Evolutionary conservation across 2,329 filamentous ascomycete species (phyloP), one percentile per base, ranked within the genome.

Genomic region (Aspergillus fischeri): DNA sequence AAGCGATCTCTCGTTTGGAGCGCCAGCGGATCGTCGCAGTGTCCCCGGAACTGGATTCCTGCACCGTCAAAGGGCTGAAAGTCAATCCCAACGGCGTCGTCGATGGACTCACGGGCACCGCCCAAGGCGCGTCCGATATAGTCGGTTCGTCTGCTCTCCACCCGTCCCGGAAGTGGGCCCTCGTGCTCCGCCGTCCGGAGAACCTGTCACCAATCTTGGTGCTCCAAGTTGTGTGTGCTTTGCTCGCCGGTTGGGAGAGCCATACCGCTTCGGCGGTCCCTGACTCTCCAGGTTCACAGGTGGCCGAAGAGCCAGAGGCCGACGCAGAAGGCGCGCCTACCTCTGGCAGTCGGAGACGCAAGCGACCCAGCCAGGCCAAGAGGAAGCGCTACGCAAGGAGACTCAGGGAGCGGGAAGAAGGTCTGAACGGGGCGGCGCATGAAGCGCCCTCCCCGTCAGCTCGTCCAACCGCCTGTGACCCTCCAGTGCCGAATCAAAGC

Each of bases 121-220:
- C 59, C 63, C 51, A 44, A 58, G 44, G 52, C 65, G 17, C 57
- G 59, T 51, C 56, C 52, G 60, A 65, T 47, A 59, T 59, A n/a
- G 27, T 50, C 58, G 64, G 62, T 54, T 55, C 51, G 51, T 32
- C 53, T 52, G 32, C 49, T 54, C 38, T 24, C 41, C 51, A 48
- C 38, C 41, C 29, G 49, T 54, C 58, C 51, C 60, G 59, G 53
- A 41, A 55, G 41, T 58, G 56, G 55, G 64, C 61, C 51, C 58
- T 64, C n/a, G 63, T 64, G 53, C 53, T 56, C 48, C 58, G 56
- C 24, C 63, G 57, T 35, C 57, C 60, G 57, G 64, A 60, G 32
- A 61, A 62, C 48, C 54, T 65, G 48, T 60, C 61, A 17, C 62
- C 57, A 42, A 53, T 59, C 27, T 32, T 62, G 44, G 49, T 59